phyloP scores from a whole-genome alignment of 345 rosid genomes.

The Citrus trifoliata region DNA sequence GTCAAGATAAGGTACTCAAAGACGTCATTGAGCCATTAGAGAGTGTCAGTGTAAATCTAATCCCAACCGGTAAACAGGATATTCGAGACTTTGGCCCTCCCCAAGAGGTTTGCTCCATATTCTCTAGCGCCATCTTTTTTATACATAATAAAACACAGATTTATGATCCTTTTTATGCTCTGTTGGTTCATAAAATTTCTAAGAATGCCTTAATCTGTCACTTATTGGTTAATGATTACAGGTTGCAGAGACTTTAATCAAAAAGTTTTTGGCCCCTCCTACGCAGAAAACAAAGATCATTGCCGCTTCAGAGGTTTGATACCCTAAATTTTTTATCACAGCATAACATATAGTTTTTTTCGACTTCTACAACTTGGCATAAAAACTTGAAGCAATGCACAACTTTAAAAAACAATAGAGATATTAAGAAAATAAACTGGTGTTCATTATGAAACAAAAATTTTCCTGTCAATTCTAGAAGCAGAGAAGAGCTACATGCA shows the following conservation, averaged over 20 bases:
- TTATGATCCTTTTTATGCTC: neutral
- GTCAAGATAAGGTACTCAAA: slow-evolving; percentile 92
- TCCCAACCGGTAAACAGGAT: slow-evolving; percentile 67
- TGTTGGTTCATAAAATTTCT: neutral
- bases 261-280: slow-evolving; percentile 79
- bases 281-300: slow-evolving; percentile 76
- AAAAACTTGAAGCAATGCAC: neutral
- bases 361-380: neutral
- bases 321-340: neutral
- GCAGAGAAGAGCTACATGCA: neutral
- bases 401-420: neutral
- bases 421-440: neutral
- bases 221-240: slow-evolving; percentile 28
- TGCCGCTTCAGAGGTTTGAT: slow-evolving; percentile 65
- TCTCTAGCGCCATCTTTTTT: neutral
- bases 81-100: slow-evolving; percentile 87
- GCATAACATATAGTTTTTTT: neutral
- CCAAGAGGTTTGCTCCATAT: slow-evolving; percentile 51
- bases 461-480: neutral
- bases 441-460: neutral
- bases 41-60: slow-evolving; percentile 64
- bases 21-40: slow-evolving; percentile 95
- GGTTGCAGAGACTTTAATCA: slow-evolving; percentile 84
- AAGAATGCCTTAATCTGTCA: neutral
- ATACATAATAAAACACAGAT: neutral